Conservation (phyloP, 2,329 filamentous ascomycete genomes). For the Ophiosphaerella herpotricha region DNA sequence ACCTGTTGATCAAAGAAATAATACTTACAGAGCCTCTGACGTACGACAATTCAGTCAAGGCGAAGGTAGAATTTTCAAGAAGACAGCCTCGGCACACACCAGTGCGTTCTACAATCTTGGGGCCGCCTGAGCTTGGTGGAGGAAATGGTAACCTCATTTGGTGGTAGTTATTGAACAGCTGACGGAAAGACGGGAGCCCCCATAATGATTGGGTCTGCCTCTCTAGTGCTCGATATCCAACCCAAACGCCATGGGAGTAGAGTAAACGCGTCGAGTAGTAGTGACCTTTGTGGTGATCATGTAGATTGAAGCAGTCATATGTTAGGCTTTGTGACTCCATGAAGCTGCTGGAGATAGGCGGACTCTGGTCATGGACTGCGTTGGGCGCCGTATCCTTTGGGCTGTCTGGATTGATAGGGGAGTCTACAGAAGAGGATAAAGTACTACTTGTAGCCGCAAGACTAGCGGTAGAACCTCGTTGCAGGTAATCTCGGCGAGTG, state of each 20-base stretch:
- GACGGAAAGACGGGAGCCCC: slow-evolving; percentile 15
- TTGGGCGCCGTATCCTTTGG: no score
- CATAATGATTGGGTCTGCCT: slow-evolving; percentile 14
- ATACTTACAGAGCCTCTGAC: slow-evolving; percentile 10
- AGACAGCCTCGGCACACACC: slow-evolving; percentile 29
- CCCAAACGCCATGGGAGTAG: slow-evolving; percentile 22
- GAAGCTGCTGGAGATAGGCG: no score
- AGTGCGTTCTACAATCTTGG: slow-evolving; percentile 6
- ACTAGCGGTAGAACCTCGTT: not conserved
- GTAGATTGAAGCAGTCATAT: slow-evolving; percentile 17
- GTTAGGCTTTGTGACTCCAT: no score
- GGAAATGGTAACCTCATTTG: slow-evolving; percentile 13
- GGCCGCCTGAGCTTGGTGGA: slow-evolving; percentile 1
- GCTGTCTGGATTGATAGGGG: no score
- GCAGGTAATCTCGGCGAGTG: not conserved
- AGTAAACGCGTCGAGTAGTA: slow-evolving; percentile 18
- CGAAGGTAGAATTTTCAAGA: slow-evolving; percentile 9
- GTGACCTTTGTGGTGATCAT: slow-evolving; percentile 11
- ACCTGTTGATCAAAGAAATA: no score
- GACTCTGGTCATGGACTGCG: no score
- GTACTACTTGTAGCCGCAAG: no score
- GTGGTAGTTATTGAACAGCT: slow-evolving; percentile 13
- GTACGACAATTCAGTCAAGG: slow-evolving; percentile 20
- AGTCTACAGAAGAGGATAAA: no score
- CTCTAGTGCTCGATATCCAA: slow-evolving; percentile 23